Evolutionary conservation across 345 rosid species (phyloP).

Genomic region (Hirschfeldia incana): DNA sequence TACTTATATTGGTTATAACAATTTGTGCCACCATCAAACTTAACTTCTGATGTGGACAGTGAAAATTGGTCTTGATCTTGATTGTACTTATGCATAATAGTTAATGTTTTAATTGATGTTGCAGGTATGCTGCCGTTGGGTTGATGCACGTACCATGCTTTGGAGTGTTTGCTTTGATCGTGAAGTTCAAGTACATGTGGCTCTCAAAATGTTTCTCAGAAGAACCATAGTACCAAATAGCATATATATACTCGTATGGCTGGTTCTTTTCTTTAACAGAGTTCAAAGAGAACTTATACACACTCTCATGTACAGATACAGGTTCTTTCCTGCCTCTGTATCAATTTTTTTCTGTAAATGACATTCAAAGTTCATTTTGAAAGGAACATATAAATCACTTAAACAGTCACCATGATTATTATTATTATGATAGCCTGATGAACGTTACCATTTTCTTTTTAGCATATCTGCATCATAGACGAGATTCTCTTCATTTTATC

Average conservation of each 20-base stretch:
- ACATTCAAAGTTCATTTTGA: slow-evolving; percentile 19
- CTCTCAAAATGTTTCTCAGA: slow-evolving; percentile 50
- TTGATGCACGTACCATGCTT: slow-evolving; percentile 67
- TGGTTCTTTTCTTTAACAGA: background rate
- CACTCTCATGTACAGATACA: background rate
- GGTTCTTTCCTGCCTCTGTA: background rate
- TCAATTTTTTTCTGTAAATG: slow-evolving; percentile 23
- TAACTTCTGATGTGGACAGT: background rate
- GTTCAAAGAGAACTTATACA: slow-evolving; percentile 1
- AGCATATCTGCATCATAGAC: slow-evolving; percentile 54
- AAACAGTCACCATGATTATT: background rate
- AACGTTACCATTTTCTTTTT: background rate
- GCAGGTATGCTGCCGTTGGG: slow-evolving; percentile 57
- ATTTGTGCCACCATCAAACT: background rate
- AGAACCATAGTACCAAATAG: slow-evolving; percentile 2
- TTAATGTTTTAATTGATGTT: background rate
- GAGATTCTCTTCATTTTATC: background rate
- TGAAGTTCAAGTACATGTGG: slow-evolving; percentile 48
- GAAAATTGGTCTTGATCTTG: slow-evolving; percentile 9
- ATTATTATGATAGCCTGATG: background rate
- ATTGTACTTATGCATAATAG: background rate
- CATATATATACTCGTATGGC: slow-evolving; percentile 15
- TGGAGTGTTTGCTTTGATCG: slow-evolving; percentile 50
- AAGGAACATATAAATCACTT: slow-evolving; percentile 14
- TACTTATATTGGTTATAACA: background rate